phyloP scores from a whole-genome alignment of 441 rosid genomes.

The Populus tomentosa region DNA sequence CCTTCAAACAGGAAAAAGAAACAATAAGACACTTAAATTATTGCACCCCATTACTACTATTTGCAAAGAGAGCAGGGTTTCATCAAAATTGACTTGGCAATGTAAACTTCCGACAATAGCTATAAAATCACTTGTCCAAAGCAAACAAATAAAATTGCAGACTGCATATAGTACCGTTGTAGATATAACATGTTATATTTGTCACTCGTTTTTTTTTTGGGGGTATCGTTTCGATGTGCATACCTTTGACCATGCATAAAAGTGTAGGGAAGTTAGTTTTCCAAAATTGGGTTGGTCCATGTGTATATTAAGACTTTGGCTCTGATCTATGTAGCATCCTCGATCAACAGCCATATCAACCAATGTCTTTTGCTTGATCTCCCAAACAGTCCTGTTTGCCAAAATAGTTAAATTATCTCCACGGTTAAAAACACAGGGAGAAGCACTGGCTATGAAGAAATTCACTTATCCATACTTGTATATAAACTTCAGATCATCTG shows the following conservation, averaged over 20 bases:
- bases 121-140: not conserved
- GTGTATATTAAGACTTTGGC: conserved; percentile 88
- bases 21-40: not conserved
- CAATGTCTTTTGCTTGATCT: conserved; percentile 82
- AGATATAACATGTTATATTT: not conserved
- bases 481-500: conserved; percentile 61
- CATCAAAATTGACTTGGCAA: not conserved
- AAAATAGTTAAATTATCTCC: not conserved
- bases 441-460: not conserved
- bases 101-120: not conserved
- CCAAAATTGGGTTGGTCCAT: conserved; percentile 88
- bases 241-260: conserved; percentile 89
- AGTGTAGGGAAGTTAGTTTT: conserved; percentile 79
- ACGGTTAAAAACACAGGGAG: not conserved
- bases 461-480: conserved; percentile 50
- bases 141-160: not conserved
- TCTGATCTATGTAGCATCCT: conserved; percentile 87
- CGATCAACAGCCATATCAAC: conserved; percentile 95
- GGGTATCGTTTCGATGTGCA: not conserved
- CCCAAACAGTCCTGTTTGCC: conserved; percentile 82
- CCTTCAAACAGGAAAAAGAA: conserved; percentile 29
- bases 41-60: not conserved
- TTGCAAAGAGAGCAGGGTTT: not conserved
- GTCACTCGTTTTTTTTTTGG: no score
- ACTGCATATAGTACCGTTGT: not conserved